Percentiles rank a stretch among this genome's conserved stretches.
These are phyloP conservation scores for Fusarium longipes DNA, from an alignment of 2,329 filamentous ascomycete genomes.

Conservation along the genomic window DNA sequence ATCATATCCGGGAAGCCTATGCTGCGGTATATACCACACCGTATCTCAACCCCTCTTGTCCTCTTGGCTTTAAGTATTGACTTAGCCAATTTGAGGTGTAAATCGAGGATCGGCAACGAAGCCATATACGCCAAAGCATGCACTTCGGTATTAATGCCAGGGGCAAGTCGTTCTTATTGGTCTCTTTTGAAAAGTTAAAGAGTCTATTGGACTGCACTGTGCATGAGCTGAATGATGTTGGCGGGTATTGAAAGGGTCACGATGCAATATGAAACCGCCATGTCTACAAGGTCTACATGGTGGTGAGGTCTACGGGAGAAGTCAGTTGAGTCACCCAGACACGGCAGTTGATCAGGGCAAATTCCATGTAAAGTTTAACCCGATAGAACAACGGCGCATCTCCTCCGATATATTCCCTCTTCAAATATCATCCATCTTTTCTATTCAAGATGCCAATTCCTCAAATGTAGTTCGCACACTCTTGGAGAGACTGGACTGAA, in stretches of 20 bases:
- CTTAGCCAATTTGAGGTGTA: constrained; percentile 13
- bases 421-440: too few species aligned
- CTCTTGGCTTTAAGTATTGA: not conserved
- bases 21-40: constrained; percentile 15
- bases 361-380: rapidly evolving
- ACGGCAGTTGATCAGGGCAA: not conserved
- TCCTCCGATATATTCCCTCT: not conserved
- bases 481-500: not conserved
- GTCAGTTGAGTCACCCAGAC: not conserved
- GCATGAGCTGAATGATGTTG: constrained; percentile 39
- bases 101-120: constrained; percentile 5
- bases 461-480: too few species aligned
- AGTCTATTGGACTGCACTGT: constrained; percentile 5
- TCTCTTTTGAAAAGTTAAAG: not conserved
- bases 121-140: constrained; percentile 15
- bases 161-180: constrained; percentile 31
- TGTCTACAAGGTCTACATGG: constrained; percentile 18
- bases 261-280: constrained; percentile 33
- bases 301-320: not conserved
- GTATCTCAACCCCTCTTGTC: constrained; percentile 1
- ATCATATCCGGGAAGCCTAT: not conserved
- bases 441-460: not conserved
- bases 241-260: constrained; percentile 27
- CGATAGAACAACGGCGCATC: rapidly evolving
- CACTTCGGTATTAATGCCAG: constrained; percentile 20